A percentile compares a stretch with the other conserved stretches of the same genome.
These are phyloP conservation scores for Zasmidium cellare DNA, from an alignment of 2,329 filamentous ascomycete genomes.

Conservation along the genomic window DNA sequence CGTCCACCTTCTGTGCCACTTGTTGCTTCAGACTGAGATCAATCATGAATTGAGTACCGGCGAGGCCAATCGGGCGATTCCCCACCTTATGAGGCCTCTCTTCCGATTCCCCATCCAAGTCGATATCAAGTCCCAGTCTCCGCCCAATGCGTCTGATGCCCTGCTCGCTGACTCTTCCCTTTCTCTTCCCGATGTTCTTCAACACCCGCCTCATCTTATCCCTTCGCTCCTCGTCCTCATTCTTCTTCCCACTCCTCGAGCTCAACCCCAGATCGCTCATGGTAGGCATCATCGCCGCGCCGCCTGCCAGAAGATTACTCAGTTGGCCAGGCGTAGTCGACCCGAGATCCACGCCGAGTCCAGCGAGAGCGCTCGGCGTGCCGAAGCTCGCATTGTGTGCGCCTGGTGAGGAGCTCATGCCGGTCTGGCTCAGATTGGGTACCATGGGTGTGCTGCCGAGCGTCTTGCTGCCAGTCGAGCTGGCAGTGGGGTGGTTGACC, in stretches of 20 bases:
- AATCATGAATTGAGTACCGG: constrained; percentile 35
- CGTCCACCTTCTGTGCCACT: constrained; percentile 54
- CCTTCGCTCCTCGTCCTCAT: constrained; percentile 55
- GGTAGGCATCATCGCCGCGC: constrained; percentile 43
- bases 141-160: constrained; percentile 71
- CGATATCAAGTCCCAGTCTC: constrained; percentile 61
- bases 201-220: constrained; percentile 61
- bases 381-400: constrained; percentile 28
- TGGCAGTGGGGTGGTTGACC: constrained; percentile 31
- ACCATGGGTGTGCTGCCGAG: constrained; percentile 36
- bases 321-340: constrained; percentile 43
- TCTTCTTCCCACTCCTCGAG: constrained; percentile 45
- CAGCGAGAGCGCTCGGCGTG: constrained; percentile 26
- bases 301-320: constrained; percentile 34
- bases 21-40: constrained; percentile 34
- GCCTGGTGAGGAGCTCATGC: constrained; percentile 27
- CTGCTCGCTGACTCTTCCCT: constrained; percentile 70
- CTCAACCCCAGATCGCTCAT: constrained; percentile 47
- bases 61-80: constrained; percentile 38
- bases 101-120: constrained; percentile 24
- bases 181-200: constrained; percentile 65
- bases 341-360: constrained; percentile 32
- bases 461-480: constrained; percentile 31
- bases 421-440: constrained; percentile 31
- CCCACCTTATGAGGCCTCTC: constrained; percentile 28